A percentile compares a stretch with the other conserved stretches of the same genome.
These are phyloP conservation scores for Pseudophaeomoniella oleicola DNA, from an alignment of 2,329 filamentous ascomycete genomes.

Conservation along the genomic window DNA sequence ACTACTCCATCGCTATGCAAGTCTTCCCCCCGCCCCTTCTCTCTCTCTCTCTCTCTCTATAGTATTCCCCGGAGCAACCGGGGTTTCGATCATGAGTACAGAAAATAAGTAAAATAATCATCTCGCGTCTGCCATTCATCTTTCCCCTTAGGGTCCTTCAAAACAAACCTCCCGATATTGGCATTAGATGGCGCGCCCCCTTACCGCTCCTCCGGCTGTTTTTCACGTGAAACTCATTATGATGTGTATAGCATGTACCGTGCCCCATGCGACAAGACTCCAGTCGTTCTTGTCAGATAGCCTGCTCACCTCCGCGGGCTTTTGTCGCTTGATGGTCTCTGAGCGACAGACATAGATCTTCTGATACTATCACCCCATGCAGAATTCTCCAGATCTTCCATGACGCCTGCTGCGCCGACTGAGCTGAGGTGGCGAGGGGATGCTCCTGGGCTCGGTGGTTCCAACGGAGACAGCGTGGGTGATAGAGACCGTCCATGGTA, in stretches of 20 bases:
- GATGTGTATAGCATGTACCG: background rate
- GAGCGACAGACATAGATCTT: slow-evolving; percentile 49
- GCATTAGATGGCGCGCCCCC: background rate
- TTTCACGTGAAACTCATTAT: background rate
- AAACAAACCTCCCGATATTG: background rate
- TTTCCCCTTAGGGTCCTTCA: no score
- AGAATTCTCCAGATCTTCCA: slow-evolving; percentile 75
- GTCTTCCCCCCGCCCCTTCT: no score
- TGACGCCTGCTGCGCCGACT: slow-evolving; percentile 62
- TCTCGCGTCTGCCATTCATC: no score
- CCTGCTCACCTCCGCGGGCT: background rate
- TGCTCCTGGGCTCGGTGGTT: slow-evolving; percentile 7
- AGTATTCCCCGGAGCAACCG: no score
- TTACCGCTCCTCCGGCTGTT: background rate
- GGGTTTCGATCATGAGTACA: no score
- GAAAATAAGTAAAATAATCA: no score
- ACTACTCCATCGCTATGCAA: no score
- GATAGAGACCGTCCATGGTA: slow-evolving; percentile 20
- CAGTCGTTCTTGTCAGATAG: background rate
- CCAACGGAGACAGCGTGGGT: slow-evolving; percentile 9
- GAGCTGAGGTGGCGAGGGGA: slow-evolving; percentile 50
- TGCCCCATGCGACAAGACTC: background rate
- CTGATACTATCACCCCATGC: slow-evolving; percentile 89
- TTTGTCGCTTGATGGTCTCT: background rate
- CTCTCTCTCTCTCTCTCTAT: no score